A percentile compares a stretch with the other conserved stretches of the same genome.
These are phyloP conservation scores for Jackrogersella minutella DNA, from an alignment of 495 filamentous ascomycete species.

Conservation along the genomic window DNA sequence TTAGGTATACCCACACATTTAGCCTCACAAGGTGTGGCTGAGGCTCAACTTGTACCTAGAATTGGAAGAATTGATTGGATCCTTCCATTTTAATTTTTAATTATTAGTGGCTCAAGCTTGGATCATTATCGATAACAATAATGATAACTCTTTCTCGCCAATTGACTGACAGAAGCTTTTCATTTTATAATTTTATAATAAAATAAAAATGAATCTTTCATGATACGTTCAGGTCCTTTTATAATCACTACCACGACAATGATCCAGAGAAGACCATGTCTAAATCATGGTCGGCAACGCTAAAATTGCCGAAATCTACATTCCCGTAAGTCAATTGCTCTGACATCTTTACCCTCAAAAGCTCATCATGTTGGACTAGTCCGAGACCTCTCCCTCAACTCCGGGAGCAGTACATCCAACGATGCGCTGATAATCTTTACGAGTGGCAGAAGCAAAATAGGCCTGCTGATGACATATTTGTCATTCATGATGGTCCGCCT, in stretches of 20 bases:
- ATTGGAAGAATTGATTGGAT: background rate
- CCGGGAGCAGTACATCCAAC: conserved; percentile 69
- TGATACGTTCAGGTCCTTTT: conserved; percentile 15
- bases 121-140: background rate
- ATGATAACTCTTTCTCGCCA: conserved; percentile 5
- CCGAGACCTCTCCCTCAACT: conserved; percentile 57
- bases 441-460: conserved; percentile 76
- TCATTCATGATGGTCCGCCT: conserved; percentile 94
- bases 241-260: conserved; percentile 16
- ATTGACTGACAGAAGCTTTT: too few species aligned
- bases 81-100: too few species aligned
- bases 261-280: conserved; percentile 51
- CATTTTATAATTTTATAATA: too few species aligned
- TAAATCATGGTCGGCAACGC: conserved; percentile 57
- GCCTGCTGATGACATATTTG: conserved; percentile 68
- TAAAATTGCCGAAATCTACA: conserved; percentile 58
- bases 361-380: conserved; percentile 42
- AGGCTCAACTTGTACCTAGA: background rate
- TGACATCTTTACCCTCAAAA: background rate
- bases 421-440: conserved; percentile 89
- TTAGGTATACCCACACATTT: background rate
- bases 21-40: conserved; percentile 3
- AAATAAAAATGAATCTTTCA: conserved; percentile 1
- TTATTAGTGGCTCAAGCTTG: background rate
- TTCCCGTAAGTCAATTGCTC: conserved; percentile 53